phyloP scores from a whole-genome alignment of 2,329 filamentous ascomycete genomes.

The Diaporthe amygdali region DNA sequence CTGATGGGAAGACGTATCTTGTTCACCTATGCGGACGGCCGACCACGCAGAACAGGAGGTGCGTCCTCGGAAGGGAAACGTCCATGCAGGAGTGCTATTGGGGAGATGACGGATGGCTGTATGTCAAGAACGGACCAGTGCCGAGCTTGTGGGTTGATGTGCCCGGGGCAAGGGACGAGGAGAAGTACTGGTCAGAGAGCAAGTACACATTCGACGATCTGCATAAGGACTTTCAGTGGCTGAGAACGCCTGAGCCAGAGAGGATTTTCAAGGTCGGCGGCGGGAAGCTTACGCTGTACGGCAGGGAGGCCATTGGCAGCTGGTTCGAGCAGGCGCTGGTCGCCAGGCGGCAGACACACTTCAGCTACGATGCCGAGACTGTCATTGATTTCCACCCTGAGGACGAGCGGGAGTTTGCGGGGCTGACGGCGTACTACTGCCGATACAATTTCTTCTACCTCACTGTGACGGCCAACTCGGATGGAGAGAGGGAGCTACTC shows the following conservation, averaged over 20 bases:
- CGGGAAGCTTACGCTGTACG: constrained; percentile 51
- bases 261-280: constrained; percentile 51
- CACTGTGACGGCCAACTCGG: constrained; percentile 59
- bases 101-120: constrained; percentile 66
- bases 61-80: constrained; percentile 60
- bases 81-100: constrained; percentile 65
- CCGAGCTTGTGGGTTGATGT: constrained; percentile 59
- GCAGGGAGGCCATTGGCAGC: constrained; percentile 59
- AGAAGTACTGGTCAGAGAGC: constrained; percentile 53
- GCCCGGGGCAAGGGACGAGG: constrained; percentile 52
- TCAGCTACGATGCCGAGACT: constrained; percentile 66
- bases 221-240: constrained; percentile 61
- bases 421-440: constrained; percentile 66
- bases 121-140: constrained; percentile 62
- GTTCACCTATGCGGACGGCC: constrained; percentile 60
- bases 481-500: constrained; percentile 62
- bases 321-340: constrained; percentile 66
- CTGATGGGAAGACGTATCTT: constrained; percentile 57
- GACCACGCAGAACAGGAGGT: constrained; percentile 55
- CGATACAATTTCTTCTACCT: constrained; percentile 71
- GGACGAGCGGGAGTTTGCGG: constrained; percentile 66
- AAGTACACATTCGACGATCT: constrained; percentile 54
- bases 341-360: constrained; percentile 60
- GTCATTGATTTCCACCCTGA: constrained; percentile 56
- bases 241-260: constrained; percentile 59